Percentiles rank a stretch among this genome's conserved stretches.
These are phyloP conservation scores for Tolypocladium ovalisporum DNA, from an alignment of 2,329 filamentous ascomycete species.

Conservation along the genomic window DNA sequence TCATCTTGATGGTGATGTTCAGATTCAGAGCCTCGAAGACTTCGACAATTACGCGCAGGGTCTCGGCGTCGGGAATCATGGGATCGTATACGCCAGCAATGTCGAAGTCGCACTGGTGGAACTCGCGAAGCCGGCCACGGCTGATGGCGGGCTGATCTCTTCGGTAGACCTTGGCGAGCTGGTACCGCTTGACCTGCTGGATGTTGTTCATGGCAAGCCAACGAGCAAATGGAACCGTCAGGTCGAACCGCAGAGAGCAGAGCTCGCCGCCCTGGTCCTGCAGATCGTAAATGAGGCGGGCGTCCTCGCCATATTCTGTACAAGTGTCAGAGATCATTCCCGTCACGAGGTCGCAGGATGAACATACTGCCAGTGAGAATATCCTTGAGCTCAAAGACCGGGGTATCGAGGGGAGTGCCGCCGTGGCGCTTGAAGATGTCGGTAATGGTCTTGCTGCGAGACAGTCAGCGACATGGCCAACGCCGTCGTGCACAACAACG, in stretches of 20 bases:
- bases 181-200: constrained; percentile 82
- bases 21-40: constrained; percentile 71
- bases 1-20: constrained; percentile 79
- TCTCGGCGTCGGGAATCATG: constrained; percentile 88
- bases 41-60: constrained; percentile 73
- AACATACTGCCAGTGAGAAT: constrained; percentile 43
- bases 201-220: constrained; percentile 89
- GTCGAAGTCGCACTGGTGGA: constrained; percentile 96
- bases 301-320: constrained; percentile 74
- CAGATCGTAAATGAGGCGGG: constrained; percentile 82
- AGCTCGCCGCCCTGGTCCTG: constrained; percentile 76
- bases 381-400: constrained; percentile 77
- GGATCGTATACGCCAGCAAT: constrained; percentile 80
- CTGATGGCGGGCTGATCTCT: constrained; percentile 53
- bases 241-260: constrained; percentile 68
- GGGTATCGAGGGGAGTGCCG: constrained; percentile 68
- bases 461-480: neutral
- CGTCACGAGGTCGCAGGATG: neutral
- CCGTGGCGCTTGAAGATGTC: constrained; percentile 77
- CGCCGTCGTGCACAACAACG: too few species aligned
- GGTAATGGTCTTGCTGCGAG: constrained; percentile 46
- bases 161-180: constrained; percentile 75
- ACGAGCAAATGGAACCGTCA: constrained; percentile 83
- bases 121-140: constrained; percentile 88
- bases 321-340: neutral